These are phyloP conservation scores for Elsinoe arachidis DNA, from an alignment of 2,329 filamentous ascomycete species.

Conservation along the genomic window DNA sequence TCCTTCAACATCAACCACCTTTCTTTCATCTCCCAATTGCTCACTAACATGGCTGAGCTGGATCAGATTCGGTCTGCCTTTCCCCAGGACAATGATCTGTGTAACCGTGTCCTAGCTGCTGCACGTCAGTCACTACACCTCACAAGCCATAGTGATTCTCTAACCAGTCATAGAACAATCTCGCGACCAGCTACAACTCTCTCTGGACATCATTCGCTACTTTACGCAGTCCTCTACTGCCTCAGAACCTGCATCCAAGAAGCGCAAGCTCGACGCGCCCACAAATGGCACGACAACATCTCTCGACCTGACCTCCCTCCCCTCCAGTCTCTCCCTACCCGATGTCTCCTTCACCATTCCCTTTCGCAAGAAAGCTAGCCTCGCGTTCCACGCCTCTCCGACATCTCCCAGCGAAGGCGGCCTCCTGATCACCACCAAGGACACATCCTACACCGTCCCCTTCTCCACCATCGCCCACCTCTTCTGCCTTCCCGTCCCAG, in stretches of 20 bases:
- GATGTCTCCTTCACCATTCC: constrained; percentile 55
- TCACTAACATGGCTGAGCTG: constrained; percentile 1
- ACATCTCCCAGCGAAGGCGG: constrained; percentile 24
- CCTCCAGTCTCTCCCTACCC: constrained; percentile 35
- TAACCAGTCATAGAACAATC: constrained; percentile 13
- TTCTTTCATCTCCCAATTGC: background rate
- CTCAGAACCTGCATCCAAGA: constrained; percentile 34
- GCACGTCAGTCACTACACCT: constrained; percentile 14
- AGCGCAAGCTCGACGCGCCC: constrained; percentile 41
- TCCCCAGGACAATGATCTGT: constrained; percentile 13
- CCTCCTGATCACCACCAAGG: constrained; percentile 40
- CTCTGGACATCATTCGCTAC: constrained; percentile 43
- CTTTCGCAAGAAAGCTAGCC: constrained; percentile 54
- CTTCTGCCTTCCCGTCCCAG: constrained; percentile 54
- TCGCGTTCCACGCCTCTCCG: constrained; percentile 43
- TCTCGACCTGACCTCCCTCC: constrained; percentile 15
- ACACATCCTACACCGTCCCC: constrained; percentile 46
- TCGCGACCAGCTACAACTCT: constrained; percentile 27
- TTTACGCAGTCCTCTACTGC: constrained; percentile 22
- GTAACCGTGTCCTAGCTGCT: constrained; percentile 17
- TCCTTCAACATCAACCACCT: background rate
- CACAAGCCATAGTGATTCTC: background rate
- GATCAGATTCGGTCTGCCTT: constrained; percentile 14
- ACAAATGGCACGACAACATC: constrained; percentile 3
- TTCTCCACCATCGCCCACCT: constrained; percentile 47